Base-by-base conservation (phyloP, 306 rosid genomes). In the Vigna mungo region DNA sequence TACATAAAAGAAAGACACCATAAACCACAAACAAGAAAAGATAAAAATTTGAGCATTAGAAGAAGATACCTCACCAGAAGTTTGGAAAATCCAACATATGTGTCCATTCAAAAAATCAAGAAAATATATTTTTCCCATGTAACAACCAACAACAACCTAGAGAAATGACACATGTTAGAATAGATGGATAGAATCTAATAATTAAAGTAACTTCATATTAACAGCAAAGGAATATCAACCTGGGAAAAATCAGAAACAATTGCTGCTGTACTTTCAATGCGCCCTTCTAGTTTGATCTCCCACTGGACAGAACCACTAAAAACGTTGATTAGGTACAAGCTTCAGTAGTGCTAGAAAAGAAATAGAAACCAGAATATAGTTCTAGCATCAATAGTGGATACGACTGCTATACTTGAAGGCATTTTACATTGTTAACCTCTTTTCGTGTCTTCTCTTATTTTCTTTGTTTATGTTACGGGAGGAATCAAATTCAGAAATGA, bases 71-170 rank as follows among this genome's bases (percentile, higher is more conserved):
- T 94, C 97, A 2, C 96, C 94, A 32, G 86, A 89, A 15, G 98
- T 89, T 83, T 90, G 93, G 80, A 92, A 94, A 70, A 85, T 85
- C 98, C 98, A 94, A 63, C 78, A 84, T 78, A 88, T 86, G 75
- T 71, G 78, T 59, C 98, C 98, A 65, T 80, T 82, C 60, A 73
- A 85, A 80, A 81, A 86, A 75, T 92, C 96, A 70, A 94, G 90
- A 72, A 94, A 94, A 83, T 94, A 90, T 59, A 94, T 85, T 65
- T 89, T 94, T 61, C 98, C 98, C 79, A 80, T 71, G 90, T 92
- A 94, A 82, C 98, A 89, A 74, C 98, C 98, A 71, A 94, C 96
- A 68, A 94, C 96, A 54, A 94, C 96, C 98, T 94, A 83, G 64
- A 77, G 30, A 77, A 74, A 75, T 53, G 65, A 47, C 60, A 46